Evolutionary conservation across 2,329 filamentous ascomycete species (phyloP).

Genomic region (Diplodia intermedia): DNA sequence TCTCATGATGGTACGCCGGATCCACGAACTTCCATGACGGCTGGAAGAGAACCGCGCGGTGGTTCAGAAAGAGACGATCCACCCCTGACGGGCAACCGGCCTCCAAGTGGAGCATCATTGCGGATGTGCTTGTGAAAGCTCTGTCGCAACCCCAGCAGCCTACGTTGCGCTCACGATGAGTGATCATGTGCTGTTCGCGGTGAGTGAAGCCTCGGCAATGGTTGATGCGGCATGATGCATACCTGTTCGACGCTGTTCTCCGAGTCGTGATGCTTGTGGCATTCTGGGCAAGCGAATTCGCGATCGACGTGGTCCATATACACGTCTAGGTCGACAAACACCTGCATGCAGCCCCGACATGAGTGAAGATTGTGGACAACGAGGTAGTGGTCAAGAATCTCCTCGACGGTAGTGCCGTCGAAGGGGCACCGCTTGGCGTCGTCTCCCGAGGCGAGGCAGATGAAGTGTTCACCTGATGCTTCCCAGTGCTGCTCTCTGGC

Average conservation of each 20-base stretch:
- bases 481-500: constrained; percentile 19
- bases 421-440: constrained; percentile 5
- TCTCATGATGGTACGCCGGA: constrained; percentile 36
- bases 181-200: constrained; percentile 10
- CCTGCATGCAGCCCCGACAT: constrained; percentile 17
- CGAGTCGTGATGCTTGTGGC: constrained; percentile 13
- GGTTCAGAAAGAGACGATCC: constrained; percentile 35
- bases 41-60: constrained; percentile 36
- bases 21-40: constrained; percentile 37
- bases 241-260: constrained; percentile 15
- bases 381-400: constrained; percentile 12
- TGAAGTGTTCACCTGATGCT: constrained; percentile 7
- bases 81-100: constrained; percentile 36
- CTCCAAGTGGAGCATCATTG: constrained; percentile 33
- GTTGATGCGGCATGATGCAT: not conserved
- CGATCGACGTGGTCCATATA: constrained; percentile 18
- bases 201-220: not conserved
- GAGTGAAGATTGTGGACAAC: constrained; percentile 11
- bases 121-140: constrained; percentile 1
- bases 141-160: constrained; percentile 18
- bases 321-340: constrained; percentile 10
- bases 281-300: constrained; percentile 13
- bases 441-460: constrained; percentile 7
- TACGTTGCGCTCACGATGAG: not conserved
- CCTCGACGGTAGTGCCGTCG: not conserved